Evolutionary conservation across 257 asterid species (phyloP).

Genomic region (Solanum tacnaense): DNA sequence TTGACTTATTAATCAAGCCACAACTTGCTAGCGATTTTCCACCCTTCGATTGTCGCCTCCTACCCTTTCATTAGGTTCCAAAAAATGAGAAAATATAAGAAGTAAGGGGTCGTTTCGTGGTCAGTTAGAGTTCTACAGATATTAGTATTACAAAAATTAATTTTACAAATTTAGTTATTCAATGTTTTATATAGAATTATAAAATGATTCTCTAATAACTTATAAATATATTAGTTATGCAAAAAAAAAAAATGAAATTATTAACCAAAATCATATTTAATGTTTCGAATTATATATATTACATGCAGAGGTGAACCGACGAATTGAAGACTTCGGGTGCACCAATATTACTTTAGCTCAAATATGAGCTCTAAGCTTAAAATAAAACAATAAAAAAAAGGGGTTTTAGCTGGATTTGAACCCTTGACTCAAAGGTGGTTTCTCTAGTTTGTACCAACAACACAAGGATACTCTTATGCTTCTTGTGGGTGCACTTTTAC

Average conservation of each 20-base stretch:
- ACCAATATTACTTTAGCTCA: too few relatives aligned
- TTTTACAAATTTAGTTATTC: not conserved
- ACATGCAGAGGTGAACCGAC: not conserved
- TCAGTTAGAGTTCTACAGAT: too few relatives aligned
- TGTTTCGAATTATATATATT: not conserved
- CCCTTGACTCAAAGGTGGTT: too few relatives aligned
- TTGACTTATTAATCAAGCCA: not conserved
- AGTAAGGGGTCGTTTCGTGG: not conserved
- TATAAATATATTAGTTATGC: not conserved
- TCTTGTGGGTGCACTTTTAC: too few relatives aligned
- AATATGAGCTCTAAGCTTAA: too few relatives aligned
- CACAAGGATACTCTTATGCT: too few relatives aligned
- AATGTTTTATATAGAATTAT: not conserved
- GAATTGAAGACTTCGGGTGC: too few relatives aligned
- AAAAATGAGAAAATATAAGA: not conserved
- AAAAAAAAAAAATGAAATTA: too few relatives aligned
- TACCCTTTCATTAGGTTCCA: not conserved
- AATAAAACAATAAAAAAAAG: too few relatives aligned
- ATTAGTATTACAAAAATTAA: too few relatives aligned
- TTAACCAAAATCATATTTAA: not conserved
- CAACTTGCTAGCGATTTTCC: not conserved
- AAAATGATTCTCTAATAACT: not conserved
- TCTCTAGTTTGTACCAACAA: too few relatives aligned
- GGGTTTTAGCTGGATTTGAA: too few relatives aligned
- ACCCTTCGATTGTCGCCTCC: not conserved